A percentile compares a stretch with the other conserved stretches of the same genome.
Evolutionary conservation across 306 rosid genomes (phyloP).

Genomic region (Elaeagnus macrophylla): DNA sequence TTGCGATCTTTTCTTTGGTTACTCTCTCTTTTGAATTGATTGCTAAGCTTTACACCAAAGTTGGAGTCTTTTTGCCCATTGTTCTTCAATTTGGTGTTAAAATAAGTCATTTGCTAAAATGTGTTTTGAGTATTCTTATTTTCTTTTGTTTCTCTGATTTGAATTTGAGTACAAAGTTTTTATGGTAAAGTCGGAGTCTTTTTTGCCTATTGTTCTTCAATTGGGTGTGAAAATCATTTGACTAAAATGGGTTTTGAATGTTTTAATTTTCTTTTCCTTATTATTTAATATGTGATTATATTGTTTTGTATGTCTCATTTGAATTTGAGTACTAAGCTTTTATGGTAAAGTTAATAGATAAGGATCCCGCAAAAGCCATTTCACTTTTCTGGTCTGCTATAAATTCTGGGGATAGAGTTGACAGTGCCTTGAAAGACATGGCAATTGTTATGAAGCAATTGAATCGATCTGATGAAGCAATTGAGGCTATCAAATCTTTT

Average conservation of each 20-base stretch:
- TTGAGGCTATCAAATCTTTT: conserved; percentile 83
- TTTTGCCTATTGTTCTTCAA: not conserved
- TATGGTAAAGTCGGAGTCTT: not conserved
- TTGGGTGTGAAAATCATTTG: not conserved
- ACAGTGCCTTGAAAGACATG: conserved; percentile 94
- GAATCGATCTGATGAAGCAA: conserved; percentile 78
- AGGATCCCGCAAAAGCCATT: conserved; percentile 73
- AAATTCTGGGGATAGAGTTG: conserved; percentile 87
- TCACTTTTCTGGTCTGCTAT: conserved; percentile 86
- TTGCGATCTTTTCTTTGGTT: not conserved
- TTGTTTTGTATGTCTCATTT: conserved; percentile 2
- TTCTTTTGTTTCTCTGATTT: not conserved
- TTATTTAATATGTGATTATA: not conserved
- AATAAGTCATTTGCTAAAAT: not conserved
- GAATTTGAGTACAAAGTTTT: not conserved
- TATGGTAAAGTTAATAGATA: conserved; percentile 58
- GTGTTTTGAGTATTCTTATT: not conserved
- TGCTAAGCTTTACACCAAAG: not conserved
- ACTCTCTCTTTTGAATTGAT: not conserved
- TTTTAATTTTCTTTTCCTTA: not conserved
- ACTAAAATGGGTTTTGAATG: not conserved
- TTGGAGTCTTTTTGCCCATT: not conserved
- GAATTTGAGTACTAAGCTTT: conserved; percentile 5
- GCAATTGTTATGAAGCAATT: conserved; percentile 87
- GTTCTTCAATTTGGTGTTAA: not conserved